Evolutionary conservation across 2,329 filamentous ascomycete species (phyloP).

Genomic region (Simplicillium aogashimaense): DNA sequence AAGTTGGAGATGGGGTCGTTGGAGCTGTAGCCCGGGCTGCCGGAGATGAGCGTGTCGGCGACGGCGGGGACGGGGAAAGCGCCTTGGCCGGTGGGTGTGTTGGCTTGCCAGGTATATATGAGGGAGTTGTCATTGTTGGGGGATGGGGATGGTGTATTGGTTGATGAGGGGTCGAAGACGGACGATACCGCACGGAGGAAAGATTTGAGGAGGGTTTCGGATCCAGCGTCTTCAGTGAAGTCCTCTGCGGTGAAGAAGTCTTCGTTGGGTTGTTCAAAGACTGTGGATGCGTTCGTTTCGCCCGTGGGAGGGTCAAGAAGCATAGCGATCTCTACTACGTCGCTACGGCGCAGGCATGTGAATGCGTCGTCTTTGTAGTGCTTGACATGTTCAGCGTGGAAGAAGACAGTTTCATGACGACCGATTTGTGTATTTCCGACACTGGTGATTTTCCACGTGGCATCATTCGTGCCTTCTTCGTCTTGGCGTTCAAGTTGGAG

Average conservation of each 20-base stretch:
- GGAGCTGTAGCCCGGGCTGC: conserved; percentile 29
- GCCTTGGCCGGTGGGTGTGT: conserved; percentile 43
- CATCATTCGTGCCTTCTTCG: conserved; percentile 25
- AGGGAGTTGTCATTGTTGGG: conserved; percentile 20
- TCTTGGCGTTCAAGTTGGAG: conserved; percentile 60
- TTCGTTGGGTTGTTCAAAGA: neutral
- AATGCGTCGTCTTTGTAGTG: conserved; percentile 79
- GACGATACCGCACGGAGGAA: conserved; percentile 36
- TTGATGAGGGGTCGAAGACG: conserved; percentile 26
- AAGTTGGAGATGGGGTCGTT: conserved; percentile 33
- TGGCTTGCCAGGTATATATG: conserved; percentile 40
- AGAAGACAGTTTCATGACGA: conserved; percentile 76
- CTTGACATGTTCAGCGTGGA: conserved; percentile 66
- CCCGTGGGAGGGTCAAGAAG: conserved; percentile 21
- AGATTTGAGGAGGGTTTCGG: conserved; percentile 34
- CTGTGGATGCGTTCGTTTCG: conserved; percentile 4
- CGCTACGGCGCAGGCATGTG: conserved; percentile 61
- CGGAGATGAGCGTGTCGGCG: conserved; percentile 39
- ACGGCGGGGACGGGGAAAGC: conserved; percentile 62
- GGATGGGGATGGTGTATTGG: conserved; percentile 18
- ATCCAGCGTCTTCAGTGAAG: conserved; percentile 10
- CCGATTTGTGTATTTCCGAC: conserved; percentile 76
- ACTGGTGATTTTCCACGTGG: conserved; percentile 62
- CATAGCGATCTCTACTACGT: conserved; percentile 65
- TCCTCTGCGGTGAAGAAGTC: conserved; percentile 3